Percentiles rank a stretch among this genome's conserved stretches.
Evolutionary conservation across 2,329 filamentous ascomycete genomes (phyloP).

Genomic region (Fusarium torulosum): DNA sequence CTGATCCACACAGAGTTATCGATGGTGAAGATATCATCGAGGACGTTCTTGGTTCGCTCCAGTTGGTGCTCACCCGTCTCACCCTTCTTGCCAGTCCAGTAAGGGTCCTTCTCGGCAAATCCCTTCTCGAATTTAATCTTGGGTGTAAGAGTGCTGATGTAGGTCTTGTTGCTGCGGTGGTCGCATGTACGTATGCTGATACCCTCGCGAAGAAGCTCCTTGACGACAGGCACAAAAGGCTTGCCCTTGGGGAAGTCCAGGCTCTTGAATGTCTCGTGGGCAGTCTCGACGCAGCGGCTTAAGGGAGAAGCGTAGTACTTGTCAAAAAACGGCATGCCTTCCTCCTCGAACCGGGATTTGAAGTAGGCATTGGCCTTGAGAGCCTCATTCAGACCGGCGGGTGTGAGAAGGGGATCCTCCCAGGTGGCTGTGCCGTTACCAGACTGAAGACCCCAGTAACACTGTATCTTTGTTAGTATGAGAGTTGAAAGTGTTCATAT

Average conservation of each 20-base stretch:
- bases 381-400: slow-evolving; percentile 68
- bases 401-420: slow-evolving; percentile 73
- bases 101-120: slow-evolving; percentile 67
- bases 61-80: slow-evolving; percentile 64
- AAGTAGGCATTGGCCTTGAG: slow-evolving; percentile 70
- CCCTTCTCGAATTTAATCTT: slow-evolving; percentile 68
- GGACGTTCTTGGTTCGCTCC: slow-evolving; percentile 60
- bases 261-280: slow-evolving; percentile 69
- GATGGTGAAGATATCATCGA: slow-evolving; percentile 68
- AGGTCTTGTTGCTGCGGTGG: slow-evolving; percentile 66
- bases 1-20: slow-evolving; percentile 69
- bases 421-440: slow-evolving; percentile 73
- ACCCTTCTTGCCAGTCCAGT: slow-evolving; percentile 58
- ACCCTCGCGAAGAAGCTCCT: slow-evolving; percentile 74
- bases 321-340: slow-evolving; percentile 71
- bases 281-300: slow-evolving; percentile 72
- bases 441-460: slow-evolving; percentile 74
- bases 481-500: rapidly evolving
- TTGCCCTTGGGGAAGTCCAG: slow-evolving; percentile 63
- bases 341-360: slow-evolving; percentile 62
- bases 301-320: slow-evolving; percentile 75
- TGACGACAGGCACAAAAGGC: slow-evolving; percentile 70
- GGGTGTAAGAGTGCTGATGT: slow-evolving; percentile 66
- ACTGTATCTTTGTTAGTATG: slow-evolving; percentile 52
- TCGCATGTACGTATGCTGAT: slow-evolving; percentile 78